phyloP scores from a whole-genome alignment of 2,329 filamentous ascomycete genomes.

The Pyricularia sp. region DNA sequence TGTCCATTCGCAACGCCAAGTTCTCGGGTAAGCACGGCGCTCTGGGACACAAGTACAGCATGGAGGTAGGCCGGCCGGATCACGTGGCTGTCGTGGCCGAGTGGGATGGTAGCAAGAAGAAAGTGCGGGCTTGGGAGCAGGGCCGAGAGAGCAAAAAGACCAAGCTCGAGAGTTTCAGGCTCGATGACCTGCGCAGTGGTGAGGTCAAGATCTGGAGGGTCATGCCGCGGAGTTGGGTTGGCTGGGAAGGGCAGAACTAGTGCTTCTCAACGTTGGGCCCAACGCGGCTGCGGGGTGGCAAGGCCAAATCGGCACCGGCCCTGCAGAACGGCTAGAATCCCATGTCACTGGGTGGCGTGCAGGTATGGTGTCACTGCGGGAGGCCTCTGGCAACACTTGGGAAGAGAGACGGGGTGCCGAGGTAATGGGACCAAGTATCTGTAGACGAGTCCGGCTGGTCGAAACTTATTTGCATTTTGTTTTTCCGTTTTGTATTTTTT shows the following conservation, averaged over 20 bases:
- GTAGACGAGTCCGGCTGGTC: background rate
- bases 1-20: slow-evolving; percentile 81
- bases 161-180: slow-evolving; percentile 84
- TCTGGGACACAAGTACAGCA: slow-evolving; percentile 87
- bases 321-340: background rate
- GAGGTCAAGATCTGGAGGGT: slow-evolving; percentile 97
- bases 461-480: background rate
- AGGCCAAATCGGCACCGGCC: background rate
- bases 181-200: slow-evolving; percentile 81
- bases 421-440: background rate
- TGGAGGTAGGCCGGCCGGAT: slow-evolving; percentile 76
- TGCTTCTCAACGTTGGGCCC: background rate
- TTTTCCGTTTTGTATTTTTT: background rate
- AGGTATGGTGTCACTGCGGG: background rate
- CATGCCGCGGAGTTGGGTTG: slow-evolving; percentile 83
- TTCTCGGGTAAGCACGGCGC: slow-evolving; percentile 93
- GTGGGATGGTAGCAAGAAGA: slow-evolving; percentile 98
- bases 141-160: slow-evolving; percentile 88
- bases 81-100: slow-evolving; percentile 88
- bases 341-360: background rate
- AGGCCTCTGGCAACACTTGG: background rate
- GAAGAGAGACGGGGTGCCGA: background rate
- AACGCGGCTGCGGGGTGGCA: background rate
- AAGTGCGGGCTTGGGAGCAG: slow-evolving; percentile 91
- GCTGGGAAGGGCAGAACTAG: slow-evolving; percentile 60